Base-by-base conservation (phyloP, 1,284 basidiomycete genomes). In the Boletus mariae region DNA sequence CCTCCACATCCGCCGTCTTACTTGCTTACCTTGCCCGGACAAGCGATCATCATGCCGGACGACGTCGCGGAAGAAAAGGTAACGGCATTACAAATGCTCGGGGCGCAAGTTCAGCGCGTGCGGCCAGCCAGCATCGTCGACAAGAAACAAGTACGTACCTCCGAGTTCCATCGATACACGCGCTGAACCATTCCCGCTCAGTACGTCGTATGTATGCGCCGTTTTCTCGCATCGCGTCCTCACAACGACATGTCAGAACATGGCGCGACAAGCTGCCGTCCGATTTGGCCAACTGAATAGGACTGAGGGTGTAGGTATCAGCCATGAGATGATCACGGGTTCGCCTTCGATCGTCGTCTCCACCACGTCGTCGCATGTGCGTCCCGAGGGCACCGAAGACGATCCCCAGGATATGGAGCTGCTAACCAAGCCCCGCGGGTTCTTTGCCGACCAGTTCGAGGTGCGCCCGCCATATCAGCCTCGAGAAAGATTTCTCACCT, bases 361-460 rank as follows among this genome's bases (percentile, higher is more conserved):
- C 1, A 79, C 80, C 4, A 78, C 79, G 0, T 76, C 79, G 0
- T 71, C 75, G 6, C 71, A 75, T 15, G 74, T 81, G 37, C 69
- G 71, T 20, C 70, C 75, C 10, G 70, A 75, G 42, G 56, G 60
- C 47, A 64, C 54, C 32, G 65, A 63, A 7, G 61, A 68, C 25
- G 67, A 72, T 43, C 65, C 65, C 6, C 54, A 69, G 13, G 73
- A 79, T 10, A 71, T 71, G 49, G 77, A 79, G 17, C 68, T 78
- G 31, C 51, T 73, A 8, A 68, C 64, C 31, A 78, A 77, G 58
- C 84, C 86, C 1, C 74, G 84, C 59, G 89, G 89, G 0, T 91
- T 85, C 74, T 99, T 98, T 64, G 93, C 94, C 1, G 94, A 99
- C 68, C 96, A 98, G 70, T 97, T 96, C 56, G 93, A 96, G 76